Evolutionary conservation across 345 rosid genomes (phyloP), one percentile per base, ranked within the genome.

Genomic region (Rhodomyrtus tomentosa): DNA sequence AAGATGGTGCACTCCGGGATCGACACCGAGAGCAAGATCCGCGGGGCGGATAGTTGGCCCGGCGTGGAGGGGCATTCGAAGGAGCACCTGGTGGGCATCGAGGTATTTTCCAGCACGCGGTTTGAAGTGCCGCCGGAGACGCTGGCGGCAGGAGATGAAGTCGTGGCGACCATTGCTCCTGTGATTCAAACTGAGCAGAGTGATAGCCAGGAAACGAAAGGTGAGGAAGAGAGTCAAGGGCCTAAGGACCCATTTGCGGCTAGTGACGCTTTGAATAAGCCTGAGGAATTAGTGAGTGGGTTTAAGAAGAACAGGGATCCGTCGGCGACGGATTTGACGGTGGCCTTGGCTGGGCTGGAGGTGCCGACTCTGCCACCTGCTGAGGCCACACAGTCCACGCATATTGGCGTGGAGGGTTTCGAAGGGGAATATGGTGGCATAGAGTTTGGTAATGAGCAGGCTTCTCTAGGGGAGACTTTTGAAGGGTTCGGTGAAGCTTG

Each of bases 351-450:
- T 9, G 99, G 99, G 55, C 86, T 97, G 54, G 99, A 97, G 83
- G 98, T 97, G 83, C 92, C 99, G 10, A 90, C 99, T 76, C 90
- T 97, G 89, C 99, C 99, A 10, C 98, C 99, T 5, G 99, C 99
- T 0, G 99, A 95, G 89, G 99, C 99, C 22, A 97, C 99, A 3
- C 96, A 95, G 83, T 96, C 99, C 24, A 97, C 99, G 1, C 95
- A 91, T 82, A 95, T 97, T 49, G 93, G 83, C 55, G 99, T 96
- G 22, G 99, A 97, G 90, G 99, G 99, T 38, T 97, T 97, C 55
- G 99, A 97, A 88, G 99, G 99, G 85, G 90, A 97, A 52, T 95
- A 97, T 58, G 99, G 99, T 83, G 99, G 99, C 53, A 95, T 97
- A 84, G 99, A 94, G 90, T 97, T 97, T 82, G 94, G 94, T 49